A percentile compares a stretch with the other conserved stretches of the same genome.
Evolutionary conservation across 495 filamentous ascomycete species (phyloP).

Genomic region (Penicillium cataractarum): DNA sequence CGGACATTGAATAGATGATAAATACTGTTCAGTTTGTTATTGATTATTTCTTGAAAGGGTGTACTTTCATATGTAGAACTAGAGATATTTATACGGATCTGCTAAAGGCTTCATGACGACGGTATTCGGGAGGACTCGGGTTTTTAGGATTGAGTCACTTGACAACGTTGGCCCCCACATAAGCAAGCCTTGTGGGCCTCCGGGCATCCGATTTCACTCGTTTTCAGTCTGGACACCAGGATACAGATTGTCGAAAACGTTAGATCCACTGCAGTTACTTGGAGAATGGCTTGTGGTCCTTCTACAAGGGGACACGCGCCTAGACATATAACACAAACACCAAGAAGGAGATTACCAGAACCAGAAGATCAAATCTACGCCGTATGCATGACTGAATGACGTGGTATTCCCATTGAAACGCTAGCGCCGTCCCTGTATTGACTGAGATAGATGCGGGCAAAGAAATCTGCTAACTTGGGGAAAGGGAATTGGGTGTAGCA

Average conservation of each 20-base stretch:
- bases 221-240: too few species aligned
- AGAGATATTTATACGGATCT: neutral
- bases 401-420: neutral
- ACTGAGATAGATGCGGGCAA: constrained; percentile 9
- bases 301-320: neutral
- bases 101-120: neutral
- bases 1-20: neutral
- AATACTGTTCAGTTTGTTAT: neutral
- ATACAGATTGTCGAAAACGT: neutral
- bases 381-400: neutral
- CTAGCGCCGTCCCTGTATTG: constrained; percentile 40
- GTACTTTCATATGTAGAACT: neutral
- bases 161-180: neutral
- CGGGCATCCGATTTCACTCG: neutral
- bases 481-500: neutral
- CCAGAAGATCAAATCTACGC: neutral
- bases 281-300: neutral
- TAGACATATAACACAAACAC: neutral
- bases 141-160: neutral
- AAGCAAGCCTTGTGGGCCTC: neutral
- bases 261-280: neutral
- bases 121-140: neutral
- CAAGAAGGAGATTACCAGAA: neutral
- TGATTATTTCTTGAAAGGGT: neutral
- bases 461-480: neutral